A percentile compares a stretch with the other conserved stretches of the same genome.
Conservation (phyloP, 345 rosid genomes). For the Nephelium lappaceum region DNA sequence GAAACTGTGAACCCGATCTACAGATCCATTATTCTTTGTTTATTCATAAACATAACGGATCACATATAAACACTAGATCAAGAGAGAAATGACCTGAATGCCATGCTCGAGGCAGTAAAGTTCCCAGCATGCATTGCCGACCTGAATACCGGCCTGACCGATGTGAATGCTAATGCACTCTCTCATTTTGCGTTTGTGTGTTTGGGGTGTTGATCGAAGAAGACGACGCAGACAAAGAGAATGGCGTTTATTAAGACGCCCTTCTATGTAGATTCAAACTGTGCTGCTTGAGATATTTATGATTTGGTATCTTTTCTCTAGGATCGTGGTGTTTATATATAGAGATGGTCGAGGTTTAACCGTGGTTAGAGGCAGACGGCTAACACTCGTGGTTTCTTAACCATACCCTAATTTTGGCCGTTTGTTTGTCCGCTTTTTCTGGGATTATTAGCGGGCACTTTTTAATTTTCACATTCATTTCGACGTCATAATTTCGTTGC, state of each 20-base stretch:
- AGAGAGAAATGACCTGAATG: constrained; percentile 28
- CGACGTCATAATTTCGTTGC: no score
- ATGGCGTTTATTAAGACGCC: constrained; percentile 27
- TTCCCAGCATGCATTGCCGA: constrained; percentile 43
- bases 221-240: neutral
- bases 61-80: neutral
- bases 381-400: neutral
- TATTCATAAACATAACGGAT: neutral
- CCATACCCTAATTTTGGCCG: neutral
- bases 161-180: constrained; percentile 44
- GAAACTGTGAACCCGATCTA: no score
- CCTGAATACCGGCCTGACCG: constrained; percentile 45
- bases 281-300: no score
- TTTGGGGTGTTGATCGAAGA: neutral
- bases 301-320: no score
- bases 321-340: neutral
- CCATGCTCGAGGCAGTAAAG: constrained; percentile 45
- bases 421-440: constrained; percentile 1
- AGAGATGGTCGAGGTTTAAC: neutral
- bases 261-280: neutral
- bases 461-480: no score
- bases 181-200: constrained; percentile 26
- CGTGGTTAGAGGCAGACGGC: neutral
- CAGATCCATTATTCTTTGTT: neutral
- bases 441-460: neutral